Percentiles rank a stretch among this genome's conserved stretches.
These are phyloP conservation scores for Platanthera guangdongensis DNA, from an alignment of 106 monocot genomes.

Conservation along the genomic window DNA sequence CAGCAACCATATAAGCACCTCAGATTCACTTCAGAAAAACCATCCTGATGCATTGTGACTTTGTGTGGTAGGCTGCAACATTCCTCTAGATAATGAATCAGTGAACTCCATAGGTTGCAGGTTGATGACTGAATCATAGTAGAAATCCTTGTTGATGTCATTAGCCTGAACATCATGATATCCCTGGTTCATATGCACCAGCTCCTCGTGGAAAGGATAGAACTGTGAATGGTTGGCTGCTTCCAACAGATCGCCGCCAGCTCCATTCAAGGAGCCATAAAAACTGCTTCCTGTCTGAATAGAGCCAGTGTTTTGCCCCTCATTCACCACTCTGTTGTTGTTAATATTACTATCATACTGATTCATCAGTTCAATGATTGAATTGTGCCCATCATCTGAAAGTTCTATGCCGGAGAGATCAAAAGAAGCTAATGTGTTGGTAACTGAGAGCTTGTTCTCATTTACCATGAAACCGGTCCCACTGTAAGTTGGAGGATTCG, in stretches of 20 bases:
- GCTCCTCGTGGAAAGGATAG: constrained; percentile 7
- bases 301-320: background rate
- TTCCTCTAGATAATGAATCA: constrained; percentile 4
- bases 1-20: background rate
- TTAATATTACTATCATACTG: constrained; percentile 41
- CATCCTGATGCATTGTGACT: constrained; percentile 6
- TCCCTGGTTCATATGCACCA: background rate
- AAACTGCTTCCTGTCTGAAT: background rate
- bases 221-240: background rate
- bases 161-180: background rate
- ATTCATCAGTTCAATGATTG: constrained; percentile 57
- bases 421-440: constrained; percentile 14
- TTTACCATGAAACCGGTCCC: background rate
- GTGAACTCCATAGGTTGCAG: background rate
- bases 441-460: constrained; percentile 42
- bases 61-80: background rate
- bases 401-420: constrained; percentile 28
- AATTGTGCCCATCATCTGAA: constrained; percentile 48
- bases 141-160: background rate
- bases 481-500: constrained; percentile 8
- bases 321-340: background rate
- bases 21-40: constrained; percentile 5
- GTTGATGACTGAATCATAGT: background rate
- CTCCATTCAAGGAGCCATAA: background rate
- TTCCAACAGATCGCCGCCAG: background rate